Conservation (phyloP, 1,284 basidiomycete species). For the Cystobasidium slooffiae region DNA sequence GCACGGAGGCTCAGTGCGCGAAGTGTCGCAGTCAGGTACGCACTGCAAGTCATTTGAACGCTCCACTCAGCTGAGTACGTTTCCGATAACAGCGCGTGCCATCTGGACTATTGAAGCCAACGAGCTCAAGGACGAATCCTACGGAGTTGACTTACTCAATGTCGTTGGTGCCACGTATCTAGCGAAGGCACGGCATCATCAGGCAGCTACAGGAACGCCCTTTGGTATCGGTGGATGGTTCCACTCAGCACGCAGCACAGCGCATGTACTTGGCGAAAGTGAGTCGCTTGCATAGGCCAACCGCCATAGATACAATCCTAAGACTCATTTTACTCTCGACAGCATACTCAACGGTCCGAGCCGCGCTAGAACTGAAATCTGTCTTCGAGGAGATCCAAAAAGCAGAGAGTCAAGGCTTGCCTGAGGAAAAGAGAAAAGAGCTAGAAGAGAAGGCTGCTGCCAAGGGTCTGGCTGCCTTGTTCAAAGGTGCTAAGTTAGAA, state of each 20-base stretch:
- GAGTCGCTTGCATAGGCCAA: slow-evolving; percentile 72
- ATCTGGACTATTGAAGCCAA: slow-evolving; percentile 57
- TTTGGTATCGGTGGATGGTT: slow-evolving; percentile 83
- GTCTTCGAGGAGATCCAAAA: slow-evolving; percentile 95
- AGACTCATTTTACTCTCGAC: slow-evolving; percentile 58
- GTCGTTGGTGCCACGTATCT: slow-evolving; percentile 89
- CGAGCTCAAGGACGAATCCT: slow-evolving; percentile 86
- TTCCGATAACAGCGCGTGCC: slow-evolving; percentile 46
- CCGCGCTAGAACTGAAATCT: slow-evolving; percentile 88
- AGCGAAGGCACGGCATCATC: slow-evolving; percentile 74
- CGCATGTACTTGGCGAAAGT: slow-evolving; percentile 71
- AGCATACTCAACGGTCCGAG: slow-evolving; percentile 66
- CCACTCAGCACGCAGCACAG: slow-evolving; percentile 91
- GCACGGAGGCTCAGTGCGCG: slow-evolving; percentile 47
- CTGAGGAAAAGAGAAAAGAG: slow-evolving; percentile 81
- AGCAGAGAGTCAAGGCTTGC: slow-evolving; percentile 84
- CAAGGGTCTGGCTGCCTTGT: slow-evolving; percentile 81
- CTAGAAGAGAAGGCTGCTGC: slow-evolving; percentile 96
- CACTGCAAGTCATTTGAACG: too few relatives aligned
- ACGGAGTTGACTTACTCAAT: slow-evolving; percentile 88
- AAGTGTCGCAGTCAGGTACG: slow-evolving; percentile 45
- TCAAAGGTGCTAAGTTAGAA: slow-evolving; percentile 95
- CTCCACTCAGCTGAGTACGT: neutral
- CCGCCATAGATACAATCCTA: slow-evolving; percentile 55
- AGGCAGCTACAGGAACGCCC: slow-evolving; percentile 76